These are phyloP conservation scores for Candida taoyuanica DNA, from an alignment of 805 yeast species.

Conservation along the genomic window DNA sequence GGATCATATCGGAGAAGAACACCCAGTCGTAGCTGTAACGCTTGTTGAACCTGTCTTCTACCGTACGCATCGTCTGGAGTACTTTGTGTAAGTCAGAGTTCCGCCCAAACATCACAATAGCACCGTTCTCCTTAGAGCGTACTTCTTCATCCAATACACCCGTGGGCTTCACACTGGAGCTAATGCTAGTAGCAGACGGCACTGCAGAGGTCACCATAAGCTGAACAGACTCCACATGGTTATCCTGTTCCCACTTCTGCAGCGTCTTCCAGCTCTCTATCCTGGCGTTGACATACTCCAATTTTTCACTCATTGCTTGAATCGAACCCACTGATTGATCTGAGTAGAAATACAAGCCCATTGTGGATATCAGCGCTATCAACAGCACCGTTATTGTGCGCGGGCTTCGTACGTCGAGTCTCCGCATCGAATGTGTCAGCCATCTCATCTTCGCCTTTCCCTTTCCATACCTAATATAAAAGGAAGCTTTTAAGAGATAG, in stretches of 20 bases:
- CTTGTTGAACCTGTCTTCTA: slow-evolving; percentile 63
- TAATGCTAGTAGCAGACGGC: no score
- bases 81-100: slow-evolving; percentile 54
- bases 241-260: slow-evolving; percentile 3
- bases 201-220: background rate
- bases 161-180: no score
- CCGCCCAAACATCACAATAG: slow-evolving; percentile 63
- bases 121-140: slow-evolving; percentile 43
- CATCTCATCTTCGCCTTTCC: no score
- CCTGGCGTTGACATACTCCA: slow-evolving; percentile 10
- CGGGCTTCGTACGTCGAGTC: slow-evolving; percentile 8
- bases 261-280: slow-evolving; percentile 15
- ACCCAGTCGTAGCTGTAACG: slow-evolving; percentile 69
- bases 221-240: slow-evolving; percentile 3
- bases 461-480: no score
- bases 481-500: no score
- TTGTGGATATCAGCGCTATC: background rate
- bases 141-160: slow-evolving; percentile 6
- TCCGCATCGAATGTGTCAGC: no score
- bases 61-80: slow-evolving; percentile 51
- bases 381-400: background rate
- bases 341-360: slow-evolving; percentile 2
- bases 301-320: slow-evolving; percentile 9
- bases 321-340: slow-evolving; percentile 11
- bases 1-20: slow-evolving; percentile 61